Conservation (phyloP, 768 basidiomycete species). For the Serendipita sp. region DNA sequence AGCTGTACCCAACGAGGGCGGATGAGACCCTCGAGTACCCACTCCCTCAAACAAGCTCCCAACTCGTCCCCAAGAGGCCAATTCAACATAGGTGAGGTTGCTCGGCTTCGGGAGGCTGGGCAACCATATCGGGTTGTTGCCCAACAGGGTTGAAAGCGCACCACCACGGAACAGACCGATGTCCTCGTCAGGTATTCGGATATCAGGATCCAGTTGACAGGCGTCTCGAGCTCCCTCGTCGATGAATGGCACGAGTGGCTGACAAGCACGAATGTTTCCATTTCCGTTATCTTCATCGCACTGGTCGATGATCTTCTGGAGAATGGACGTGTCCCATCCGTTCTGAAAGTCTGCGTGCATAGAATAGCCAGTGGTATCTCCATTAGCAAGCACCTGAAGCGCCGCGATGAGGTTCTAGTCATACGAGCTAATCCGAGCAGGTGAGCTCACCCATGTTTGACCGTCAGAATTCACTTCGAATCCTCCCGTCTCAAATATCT, state of each 20-base stretch:
- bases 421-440: too few species aligned
- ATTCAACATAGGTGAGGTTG: not conserved
- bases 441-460: not conserved
- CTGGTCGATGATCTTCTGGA: constrained; percentile 38
- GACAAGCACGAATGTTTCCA: not conserved
- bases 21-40: not conserved
- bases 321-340: constrained; percentile 43
- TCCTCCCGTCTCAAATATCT: not conserved
- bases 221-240: not conserved
- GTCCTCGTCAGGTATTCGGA: not conserved
- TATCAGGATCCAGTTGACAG: not conserved
- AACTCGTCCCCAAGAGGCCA: not conserved
- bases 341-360: constrained; percentile 44
- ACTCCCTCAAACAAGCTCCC: not conserved
- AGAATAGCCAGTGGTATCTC: constrained; percentile 50
- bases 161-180: not conserved
- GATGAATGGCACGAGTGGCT: not conserved
- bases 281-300: constrained; percentile 18
- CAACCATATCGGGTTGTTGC: not conserved
- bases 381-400: constrained; percentile 29
- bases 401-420: too few species aligned
- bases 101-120: not conserved
- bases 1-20: not conserved
- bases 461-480: not conserved
- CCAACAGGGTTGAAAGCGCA: not conserved